Base-by-base conservation (phyloP, 2,329 filamentous ascomycete genomes). In the Aspergillus candidus region DNA sequence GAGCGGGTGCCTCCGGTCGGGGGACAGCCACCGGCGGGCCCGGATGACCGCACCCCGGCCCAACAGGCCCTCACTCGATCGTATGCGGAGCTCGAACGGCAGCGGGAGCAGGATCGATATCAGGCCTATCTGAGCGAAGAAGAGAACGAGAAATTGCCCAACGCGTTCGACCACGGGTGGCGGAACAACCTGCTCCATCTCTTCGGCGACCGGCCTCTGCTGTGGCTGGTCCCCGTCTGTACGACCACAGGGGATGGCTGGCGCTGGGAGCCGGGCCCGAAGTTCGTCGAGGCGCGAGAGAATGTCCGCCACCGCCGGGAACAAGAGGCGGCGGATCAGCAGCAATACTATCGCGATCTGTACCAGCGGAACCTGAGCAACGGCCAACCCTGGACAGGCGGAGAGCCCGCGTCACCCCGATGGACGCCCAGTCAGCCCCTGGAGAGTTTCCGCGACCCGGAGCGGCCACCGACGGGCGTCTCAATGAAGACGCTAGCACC, bases 161-260 rank as follows among this genome's bases (percentile, higher is more conserved):
- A 93, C 60, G 93, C 90, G 2, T 98, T 98, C 59, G 87, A 98
- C 57, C 79, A 95, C 2, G 93, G 93, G 47, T 84, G 84, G 77
- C 81, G 78, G 46, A 78, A 77, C 34, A 98, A 98, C 62, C 66
- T 97, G 4, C 61, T 70, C 1, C 87, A 95, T 62, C 76, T 98
- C 2, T 88, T 98, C 53, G 93, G 93, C 0, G 78, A 80, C 0
- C 79, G 72, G 1, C 82, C 82, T 1, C 67, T 79, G 18, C 72
- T 93, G 7, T 97, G 93, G 91, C 70, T 75, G 22, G 49, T 97
- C 1, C 93, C 93, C 0, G 71, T 97, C 36, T 81, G 79, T 65
- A 97, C 86, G 59, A 94, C 89, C 2, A 86, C 81, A 0, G 91
- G 91, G 30, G 88, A 98, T 63, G 93, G 93, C 15, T 98, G 91